Percentiles rank a stretch among this genome's conserved stretches.
phyloP scores from a whole-genome alignment of 176 grass and related monocot species.

The Rhynchospora breviuscula region DNA sequence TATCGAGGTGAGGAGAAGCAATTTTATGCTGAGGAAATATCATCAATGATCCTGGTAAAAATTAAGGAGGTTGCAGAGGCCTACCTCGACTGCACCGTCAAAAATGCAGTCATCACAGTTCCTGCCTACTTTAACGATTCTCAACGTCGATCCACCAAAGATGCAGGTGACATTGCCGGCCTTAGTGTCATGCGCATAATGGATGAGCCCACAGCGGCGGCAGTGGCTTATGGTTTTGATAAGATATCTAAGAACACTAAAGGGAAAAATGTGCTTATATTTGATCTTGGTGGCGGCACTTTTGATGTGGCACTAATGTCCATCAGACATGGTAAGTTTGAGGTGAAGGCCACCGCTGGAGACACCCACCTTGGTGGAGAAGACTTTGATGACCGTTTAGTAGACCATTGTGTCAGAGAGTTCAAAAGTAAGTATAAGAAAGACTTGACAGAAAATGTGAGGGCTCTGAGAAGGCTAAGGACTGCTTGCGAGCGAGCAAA shows the following conservation, averaged over 20 bases:
- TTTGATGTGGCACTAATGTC: slow-evolving; percentile 14
- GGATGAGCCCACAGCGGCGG: slow-evolving; percentile 17
- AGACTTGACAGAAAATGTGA: not conserved
- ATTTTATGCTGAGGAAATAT: slow-evolving; percentile 24
- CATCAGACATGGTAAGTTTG: not conserved
- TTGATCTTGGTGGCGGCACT: slow-evolving; percentile 28
- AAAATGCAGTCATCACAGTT: slow-evolving; percentile 23
- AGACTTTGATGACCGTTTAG: slow-evolving; percentile 21
- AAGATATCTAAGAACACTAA: not conserved
- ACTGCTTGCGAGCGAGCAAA: slow-evolving; percentile 26
- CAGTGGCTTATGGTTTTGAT: slow-evolving; percentile 17
- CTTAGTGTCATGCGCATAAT: slow-evolving; percentile 18
- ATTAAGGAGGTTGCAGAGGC: slow-evolving; percentile 9
- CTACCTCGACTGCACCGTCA: not conserved
- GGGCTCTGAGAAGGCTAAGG: slow-evolving; percentile 22
- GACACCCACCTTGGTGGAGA: slow-evolving; percentile 19
- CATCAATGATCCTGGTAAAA: slow-evolving; percentile 27
- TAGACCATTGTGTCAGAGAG: not conserved
- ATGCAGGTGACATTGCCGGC: slow-evolving; percentile 17
- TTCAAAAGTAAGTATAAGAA: slow-evolving; percentile 21
- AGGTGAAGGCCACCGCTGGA: slow-evolving; percentile 17
- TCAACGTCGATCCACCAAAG: slow-evolving; percentile 5
- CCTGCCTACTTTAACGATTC: slow-evolving; percentile 25
- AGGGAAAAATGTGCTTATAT: slow-evolving; percentile 26
- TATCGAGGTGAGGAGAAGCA: slow-evolving; percentile 14